These are phyloP conservation scores for Phycomyces nitens DNA, from an alignment of 192 early-diverging fungal genomes.

Conservation along the genomic window DNA sequence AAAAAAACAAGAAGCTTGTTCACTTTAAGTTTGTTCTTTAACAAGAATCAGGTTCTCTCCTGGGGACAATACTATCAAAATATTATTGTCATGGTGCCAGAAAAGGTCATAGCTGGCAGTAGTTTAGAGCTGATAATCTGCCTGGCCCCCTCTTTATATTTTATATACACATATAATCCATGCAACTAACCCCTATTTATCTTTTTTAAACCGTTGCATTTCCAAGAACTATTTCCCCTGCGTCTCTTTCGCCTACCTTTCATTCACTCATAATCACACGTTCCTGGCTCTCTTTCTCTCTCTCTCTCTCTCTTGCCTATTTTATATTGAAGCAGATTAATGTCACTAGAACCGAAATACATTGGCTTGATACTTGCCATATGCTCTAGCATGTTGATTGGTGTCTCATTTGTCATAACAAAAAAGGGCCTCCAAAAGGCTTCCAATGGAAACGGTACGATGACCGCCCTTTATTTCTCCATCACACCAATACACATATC, in stretches of 20 bases:
- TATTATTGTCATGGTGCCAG: too few relatives aligned
- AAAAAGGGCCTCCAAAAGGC: conserved; percentile 88
- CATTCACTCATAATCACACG: neutral
- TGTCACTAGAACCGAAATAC: conserved; percentile 57
- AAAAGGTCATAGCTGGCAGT: too few relatives aligned
- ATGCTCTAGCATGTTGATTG: conserved; percentile 83
- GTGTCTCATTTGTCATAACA: conserved; percentile 87
- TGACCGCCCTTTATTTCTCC: conserved; percentile 3
- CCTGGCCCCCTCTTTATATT: too few relatives aligned
- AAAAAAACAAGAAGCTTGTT: too few relatives aligned
- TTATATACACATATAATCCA: too few relatives aligned
- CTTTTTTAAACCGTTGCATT: neutral
- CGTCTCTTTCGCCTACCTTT: neutral
- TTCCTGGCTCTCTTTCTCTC: neutral
- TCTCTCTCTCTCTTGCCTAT: neutral
- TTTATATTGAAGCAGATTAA: neutral
- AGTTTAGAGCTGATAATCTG: too few relatives aligned
- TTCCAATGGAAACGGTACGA: conserved; percentile 47
- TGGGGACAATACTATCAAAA: too few relatives aligned
- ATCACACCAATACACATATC: neutral
- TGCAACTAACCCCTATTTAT: too few relatives aligned
- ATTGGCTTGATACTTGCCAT: conserved; percentile 87
- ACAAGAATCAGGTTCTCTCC: too few relatives aligned
- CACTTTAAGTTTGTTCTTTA: too few relatives aligned
- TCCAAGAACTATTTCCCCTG: neutral